Evolutionary conservation across 441 rosid species (phyloP).

Genomic region (Adansonia grandidieri): DNA sequence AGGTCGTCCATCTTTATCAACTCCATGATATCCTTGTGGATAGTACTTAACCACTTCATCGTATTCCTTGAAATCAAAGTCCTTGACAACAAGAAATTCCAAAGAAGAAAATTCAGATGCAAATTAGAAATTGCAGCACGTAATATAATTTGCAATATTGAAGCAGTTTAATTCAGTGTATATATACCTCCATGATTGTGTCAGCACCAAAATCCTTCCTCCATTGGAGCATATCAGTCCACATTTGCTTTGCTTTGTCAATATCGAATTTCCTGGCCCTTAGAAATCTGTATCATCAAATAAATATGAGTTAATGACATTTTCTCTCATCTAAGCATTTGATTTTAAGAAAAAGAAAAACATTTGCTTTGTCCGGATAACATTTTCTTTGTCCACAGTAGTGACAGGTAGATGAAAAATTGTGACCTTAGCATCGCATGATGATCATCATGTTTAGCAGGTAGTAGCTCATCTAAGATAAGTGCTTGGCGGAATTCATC

Average conservation of each 20-base stretch:
- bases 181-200: constrained; percentile 59
- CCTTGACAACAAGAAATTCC: constrained; percentile 35
- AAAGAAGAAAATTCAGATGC: constrained; percentile 18
- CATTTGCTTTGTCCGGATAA: too few species aligned
- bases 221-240: constrained; percentile 75
- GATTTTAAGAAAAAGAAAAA: too few species aligned
- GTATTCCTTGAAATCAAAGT: constrained; percentile 62
- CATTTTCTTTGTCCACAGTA: background rate
- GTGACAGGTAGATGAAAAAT: background rate
- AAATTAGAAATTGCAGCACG: background rate
- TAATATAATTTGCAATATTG: background rate
- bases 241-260: constrained; percentile 77
- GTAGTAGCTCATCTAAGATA: constrained; percentile 61
- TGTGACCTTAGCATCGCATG: constrained; percentile 57
- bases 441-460: constrained; percentile 58
- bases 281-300: constrained; percentile 45
- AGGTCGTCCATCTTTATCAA: constrained; percentile 92
- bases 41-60: constrained; percentile 79
- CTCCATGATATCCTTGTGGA: constrained; percentile 95
- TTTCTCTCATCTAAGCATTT: background rate
- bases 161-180: background rate
- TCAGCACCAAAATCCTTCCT: constrained; percentile 64
- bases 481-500: constrained; percentile 65
- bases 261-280: constrained; percentile 67
- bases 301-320: background rate